Percentiles rank a stretch among this genome's conserved stretches.
Conservation (phyloP, 177 flowering plant species). For the Telopea speciosissima region DNA sequence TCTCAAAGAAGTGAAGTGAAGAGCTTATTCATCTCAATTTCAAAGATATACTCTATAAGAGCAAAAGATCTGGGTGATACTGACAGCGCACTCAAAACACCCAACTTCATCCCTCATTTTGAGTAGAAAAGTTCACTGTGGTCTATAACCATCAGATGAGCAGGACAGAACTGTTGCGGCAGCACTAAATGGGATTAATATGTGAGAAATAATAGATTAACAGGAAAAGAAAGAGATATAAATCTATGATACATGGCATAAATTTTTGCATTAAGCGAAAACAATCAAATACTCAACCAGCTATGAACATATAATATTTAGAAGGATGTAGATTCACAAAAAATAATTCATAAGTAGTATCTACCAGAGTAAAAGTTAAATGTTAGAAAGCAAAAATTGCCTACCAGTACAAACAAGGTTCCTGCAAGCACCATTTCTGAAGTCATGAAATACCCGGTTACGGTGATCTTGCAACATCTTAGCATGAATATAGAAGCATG, state of each 20-base stretch:
- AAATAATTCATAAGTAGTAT: no score
- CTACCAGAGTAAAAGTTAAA: neutral
- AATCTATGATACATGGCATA: neutral
- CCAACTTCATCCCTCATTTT: neutral
- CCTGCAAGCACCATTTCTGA: constrained; percentile 98
- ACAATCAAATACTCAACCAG: no score
- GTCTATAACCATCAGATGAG: neutral
- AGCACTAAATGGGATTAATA: neutral
- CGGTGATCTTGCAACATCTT: constrained; percentile 97
- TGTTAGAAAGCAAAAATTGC: constrained; percentile 4
- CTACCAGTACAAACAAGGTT: constrained; percentile 95
- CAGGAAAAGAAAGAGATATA: no score
- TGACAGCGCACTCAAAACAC: neutral
- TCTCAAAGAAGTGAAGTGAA: neutral
- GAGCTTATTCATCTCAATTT: neutral
- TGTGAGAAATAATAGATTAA: neutral
- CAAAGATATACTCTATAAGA: neutral
- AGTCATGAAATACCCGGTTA: constrained; percentile 93
- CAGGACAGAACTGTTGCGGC: neutral
- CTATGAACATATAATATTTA: no score
- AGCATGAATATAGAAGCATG: constrained; percentile 95
- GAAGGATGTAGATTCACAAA: neutral
- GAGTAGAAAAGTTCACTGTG: neutral
- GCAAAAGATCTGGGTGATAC: neutral
- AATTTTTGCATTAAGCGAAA: no score